Conservation (phyloP, 2,329 filamentous ascomycete species). For the Rhynchosporium secalis region DNA sequence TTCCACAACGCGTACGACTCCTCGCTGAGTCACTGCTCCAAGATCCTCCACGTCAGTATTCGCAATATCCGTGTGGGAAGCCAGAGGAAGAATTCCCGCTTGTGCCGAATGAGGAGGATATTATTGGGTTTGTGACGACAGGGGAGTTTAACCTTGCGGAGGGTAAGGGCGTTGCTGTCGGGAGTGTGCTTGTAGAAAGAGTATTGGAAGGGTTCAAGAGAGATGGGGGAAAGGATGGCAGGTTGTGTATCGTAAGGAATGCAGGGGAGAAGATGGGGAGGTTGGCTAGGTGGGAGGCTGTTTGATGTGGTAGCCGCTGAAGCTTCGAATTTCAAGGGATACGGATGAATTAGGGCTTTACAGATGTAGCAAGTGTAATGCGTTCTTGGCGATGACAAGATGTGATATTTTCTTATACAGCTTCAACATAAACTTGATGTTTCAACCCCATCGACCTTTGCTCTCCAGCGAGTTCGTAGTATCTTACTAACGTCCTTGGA, state of each 20-base stretch:
- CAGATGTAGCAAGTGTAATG: neutral
- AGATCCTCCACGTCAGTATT: constrained; percentile 44
- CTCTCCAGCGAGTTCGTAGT: too few species aligned
- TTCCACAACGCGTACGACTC: constrained; percentile 42
- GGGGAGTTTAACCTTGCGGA: constrained; percentile 79
- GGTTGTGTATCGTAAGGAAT: constrained; percentile 77
- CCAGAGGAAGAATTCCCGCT: constrained; percentile 54
- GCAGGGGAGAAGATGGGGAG: constrained; percentile 77
- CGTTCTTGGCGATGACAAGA: neutral
- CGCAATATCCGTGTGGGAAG: constrained; percentile 42
- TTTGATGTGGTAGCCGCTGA: constrained; percentile 15
- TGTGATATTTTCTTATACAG: neutral
- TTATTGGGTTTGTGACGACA: constrained; percentile 88
- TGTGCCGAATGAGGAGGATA: constrained; percentile 71
- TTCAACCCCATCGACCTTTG: too few species aligned
- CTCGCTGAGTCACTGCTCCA: constrained; percentile 51
- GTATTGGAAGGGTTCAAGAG: constrained; percentile 47
- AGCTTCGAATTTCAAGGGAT: neutral
- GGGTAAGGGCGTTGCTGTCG: constrained; percentile 75
- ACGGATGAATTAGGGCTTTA: neutral
- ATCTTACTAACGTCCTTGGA: too few species aligned
- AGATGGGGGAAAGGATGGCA: constrained; percentile 44
- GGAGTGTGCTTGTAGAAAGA: constrained; percentile 63
- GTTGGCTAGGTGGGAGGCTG: constrained; percentile 71
- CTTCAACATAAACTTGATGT: too few species aligned